These are phyloP conservation scores for Flaveria robusta DNA, from an alignment of 129 eudicot species.

Conservation along the genomic window DNA sequence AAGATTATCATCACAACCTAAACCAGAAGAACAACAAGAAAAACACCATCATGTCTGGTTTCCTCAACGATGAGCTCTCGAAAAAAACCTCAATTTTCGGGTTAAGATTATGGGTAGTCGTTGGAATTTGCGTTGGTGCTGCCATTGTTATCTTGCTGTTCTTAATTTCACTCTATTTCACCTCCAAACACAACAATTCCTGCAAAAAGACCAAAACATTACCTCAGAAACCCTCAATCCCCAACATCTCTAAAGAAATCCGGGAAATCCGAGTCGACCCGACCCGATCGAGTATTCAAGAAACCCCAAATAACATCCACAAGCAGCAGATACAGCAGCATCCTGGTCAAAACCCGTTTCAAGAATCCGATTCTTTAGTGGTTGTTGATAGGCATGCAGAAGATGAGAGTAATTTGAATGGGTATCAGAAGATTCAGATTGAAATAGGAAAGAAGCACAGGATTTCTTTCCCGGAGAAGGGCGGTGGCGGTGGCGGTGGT, in stretches of 20 bases:
- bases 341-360: slow-evolving; percentile 37
- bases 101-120: slow-evolving; percentile 72
- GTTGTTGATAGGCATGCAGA: slow-evolving; percentile 23
- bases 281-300: slow-evolving; percentile 33
- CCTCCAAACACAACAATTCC: slow-evolving; percentile 53
- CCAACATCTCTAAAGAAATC: slow-evolving; percentile 72
- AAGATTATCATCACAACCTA: not conserved
- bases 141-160: slow-evolving; percentile 67
- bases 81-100: slow-evolving; percentile 73
- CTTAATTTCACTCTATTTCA: slow-evolving; percentile 73
- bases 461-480: slow-evolving; percentile 61
- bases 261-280: slow-evolving; percentile 74
- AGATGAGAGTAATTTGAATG: slow-evolving; percentile 35
- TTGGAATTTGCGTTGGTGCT: slow-evolving; percentile 80
- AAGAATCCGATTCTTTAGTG: slow-evolving; percentile 30
- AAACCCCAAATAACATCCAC: slow-evolving; percentile 18
- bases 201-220: slow-evolving; percentile 28
- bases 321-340: slow-evolving; percentile 1
- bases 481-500: slow-evolving; percentile 19
- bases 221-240: slow-evolving; percentile 53
- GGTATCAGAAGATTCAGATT: slow-evolving; percentile 56
- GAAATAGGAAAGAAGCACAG: slow-evolving; percentile 74
- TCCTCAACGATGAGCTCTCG: slow-evolving; percentile 67
- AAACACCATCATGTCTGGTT: slow-evolving; percentile 33
- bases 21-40: not conserved